Evolutionary conservation across 2,329 filamentous ascomycete species (phyloP), one percentile per base, ranked within the genome.

Genomic region (Periglandula ipomoeae): DNA sequence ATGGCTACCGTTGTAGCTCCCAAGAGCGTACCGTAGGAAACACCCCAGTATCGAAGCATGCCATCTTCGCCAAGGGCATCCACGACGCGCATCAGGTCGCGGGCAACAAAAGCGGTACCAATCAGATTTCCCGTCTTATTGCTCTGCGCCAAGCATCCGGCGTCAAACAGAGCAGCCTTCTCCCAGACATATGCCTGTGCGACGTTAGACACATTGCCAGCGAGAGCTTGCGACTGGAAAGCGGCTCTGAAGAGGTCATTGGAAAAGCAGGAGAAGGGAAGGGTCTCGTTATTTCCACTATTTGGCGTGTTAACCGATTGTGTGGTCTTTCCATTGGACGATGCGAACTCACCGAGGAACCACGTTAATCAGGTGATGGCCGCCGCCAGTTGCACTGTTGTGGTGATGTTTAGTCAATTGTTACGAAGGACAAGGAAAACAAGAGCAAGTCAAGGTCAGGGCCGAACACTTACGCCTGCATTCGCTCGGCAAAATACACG

Each of bases 1-100:
- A 72, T 71, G 40, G 65, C 60, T 1, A 64, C 66, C 3, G 62
- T 54, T 1, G 64, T 69, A 5, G 59, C 59, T 5, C 70, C 70
- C 4, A 72, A 51, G 0, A 63, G 46, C 2, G 63, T 66, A 1
- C 69, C 67, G 48, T 70, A 71, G 0, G 66, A 70, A 37, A 68
- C 51, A 60, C 68, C 70, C 65, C 63, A 70, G 51, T 65, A 74
- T 9, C 65, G 55, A 5, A 70, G 50, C 55, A 68, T 44, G 17
- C 65, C 63, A 48, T 69, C 67, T 23, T 66, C 63, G 1, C 56
- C 61, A 5, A 70, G 57, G 1, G 69, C 67, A 44, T 75, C 71
- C 0, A 68, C 68, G 45, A 75, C 65, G 5, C 56, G 48, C 49
- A 73, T 66, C 52, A 74, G 60, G 49, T 76, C 73, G 30, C 71